Evolutionary conservation across 495 filamentous ascomycete genomes (phyloP).

Genomic region (Xylaria curta): DNA sequence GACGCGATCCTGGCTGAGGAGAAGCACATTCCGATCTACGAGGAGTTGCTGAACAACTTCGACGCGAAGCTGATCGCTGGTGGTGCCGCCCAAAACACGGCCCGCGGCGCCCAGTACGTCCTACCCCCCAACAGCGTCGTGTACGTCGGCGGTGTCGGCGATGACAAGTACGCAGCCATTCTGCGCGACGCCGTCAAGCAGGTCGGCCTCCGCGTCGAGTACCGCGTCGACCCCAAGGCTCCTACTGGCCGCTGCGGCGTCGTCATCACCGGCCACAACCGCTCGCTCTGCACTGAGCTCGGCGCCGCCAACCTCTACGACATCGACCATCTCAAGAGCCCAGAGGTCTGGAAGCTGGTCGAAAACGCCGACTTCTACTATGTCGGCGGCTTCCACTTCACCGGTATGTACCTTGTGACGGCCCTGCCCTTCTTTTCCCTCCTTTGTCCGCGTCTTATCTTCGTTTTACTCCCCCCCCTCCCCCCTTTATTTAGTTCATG

Average conservation of each 20-base stretch:
- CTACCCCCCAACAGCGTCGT: slow-evolving; percentile 84
- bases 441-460: neutral
- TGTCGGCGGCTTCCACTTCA: slow-evolving; percentile 82
- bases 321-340: slow-evolving; percentile 88
- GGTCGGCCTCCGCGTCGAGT: slow-evolving; percentile 89
- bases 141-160: slow-evolving; percentile 91
- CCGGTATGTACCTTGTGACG: slow-evolving; percentile 41
- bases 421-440: neutral
- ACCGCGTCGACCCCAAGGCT: slow-evolving; percentile 80
- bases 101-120: slow-evolving; percentile 95
- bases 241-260: slow-evolving; percentile 95
- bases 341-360: slow-evolving; percentile 88
- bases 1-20: slow-evolving; percentile 96
- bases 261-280: slow-evolving; percentile 93
- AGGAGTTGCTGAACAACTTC: slow-evolving; percentile 85
- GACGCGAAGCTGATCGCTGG: slow-evolving; percentile 94
- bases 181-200: slow-evolving; percentile 77
- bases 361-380: slow-evolving; percentile 89
- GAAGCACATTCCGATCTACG: slow-evolving; percentile 86
- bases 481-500: too few relatives aligned
- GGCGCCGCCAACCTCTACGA: slow-evolving; percentile 97
- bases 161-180: slow-evolving; percentile 88
- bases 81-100: slow-evolving; percentile 97
- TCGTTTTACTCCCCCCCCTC: too few relatives aligned
- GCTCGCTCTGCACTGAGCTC: slow-evolving; percentile 93